Base-by-base conservation (phyloP, 2,329 filamentous ascomycete species). In the Orbilia oligospora region DNA sequence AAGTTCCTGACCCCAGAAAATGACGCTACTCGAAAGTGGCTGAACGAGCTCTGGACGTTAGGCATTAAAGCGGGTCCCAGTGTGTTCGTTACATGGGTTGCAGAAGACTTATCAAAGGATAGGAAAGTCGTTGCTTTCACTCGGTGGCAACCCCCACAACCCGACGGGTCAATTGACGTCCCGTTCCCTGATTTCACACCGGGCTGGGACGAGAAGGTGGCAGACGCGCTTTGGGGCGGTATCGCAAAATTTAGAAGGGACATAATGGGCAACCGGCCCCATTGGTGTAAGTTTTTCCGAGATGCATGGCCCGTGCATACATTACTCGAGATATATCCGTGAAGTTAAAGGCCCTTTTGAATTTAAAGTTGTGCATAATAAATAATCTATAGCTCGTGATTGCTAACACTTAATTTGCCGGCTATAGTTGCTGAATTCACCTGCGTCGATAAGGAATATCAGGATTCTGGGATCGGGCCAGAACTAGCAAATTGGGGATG, bases 1-100 rank as follows among this genome's bases (percentile, higher is more conserved):
- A 71, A 44, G 20, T 46, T 51, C 24, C 22, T 71, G 30, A 71
- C 67, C n/a, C 67, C 67, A 53, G 67, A 71, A 24, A 58, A 71
- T 30, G 41, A 20, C 5, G 12, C 48, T 36, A 63, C 53, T 14
- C 41, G 53, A 6, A 44, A 24, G 30, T 71, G 67, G 67, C 41
- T 71, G 18, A 64, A 63, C 20, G 67, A 71, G 30, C 33, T 71
- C 24, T 71, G 53, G 53, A 41, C 41, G 9, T 36, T 71, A 22
- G 67, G 67, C 1, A 71, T 71, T 12, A 27, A 41, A 44, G 41
- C 67, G 18, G 55, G 67, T 10, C 38, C 67, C 14, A 44, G 38
- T 18, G 51, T 51, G 1, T 18, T 71, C 5, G 12, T 41, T 51
- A 71, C 67, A n/a, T 71, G 27, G 27, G 67, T 71, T 9, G 53